Evolutionary conservation across 768 basidiomycete species (phyloP).

Genomic region (Boletellus ananas): DNA sequence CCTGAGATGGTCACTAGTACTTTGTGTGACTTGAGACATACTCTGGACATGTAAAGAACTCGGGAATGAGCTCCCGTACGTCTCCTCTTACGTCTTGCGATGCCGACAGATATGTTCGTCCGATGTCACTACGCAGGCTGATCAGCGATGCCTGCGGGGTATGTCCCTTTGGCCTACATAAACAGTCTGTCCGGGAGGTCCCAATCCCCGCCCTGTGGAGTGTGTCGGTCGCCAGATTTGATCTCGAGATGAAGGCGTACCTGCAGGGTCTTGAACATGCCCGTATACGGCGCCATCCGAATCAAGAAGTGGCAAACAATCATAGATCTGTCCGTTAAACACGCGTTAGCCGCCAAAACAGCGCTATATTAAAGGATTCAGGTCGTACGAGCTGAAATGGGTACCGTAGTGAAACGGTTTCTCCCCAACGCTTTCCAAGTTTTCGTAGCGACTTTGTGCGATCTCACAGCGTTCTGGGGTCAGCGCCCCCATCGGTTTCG

Average conservation of each 20-base stretch:
- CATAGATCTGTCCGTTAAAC: conserved; percentile 55
- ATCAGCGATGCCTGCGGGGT: conserved; percentile 3
- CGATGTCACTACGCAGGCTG: conserved; percentile 53
- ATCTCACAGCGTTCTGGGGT: conserved; percentile 70
- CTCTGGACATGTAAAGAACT: conserved; percentile 85
- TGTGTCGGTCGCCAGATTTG: neutral
- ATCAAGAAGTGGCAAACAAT: conserved; percentile 95
- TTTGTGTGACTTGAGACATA: conserved; percentile 23
- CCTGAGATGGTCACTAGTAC: neutral
- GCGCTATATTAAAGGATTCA: neutral
- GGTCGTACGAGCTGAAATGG: conserved; percentile 72
- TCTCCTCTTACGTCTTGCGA: conserved; percentile 85
- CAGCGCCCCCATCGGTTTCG: conserved; percentile 88
- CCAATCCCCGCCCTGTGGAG: conserved; percentile 84
- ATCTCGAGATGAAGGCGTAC: conserved; percentile 26
- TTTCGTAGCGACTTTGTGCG: conserved; percentile 70
- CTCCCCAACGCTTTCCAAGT: conserved; percentile 76
- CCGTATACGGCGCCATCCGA: conserved; percentile 83
- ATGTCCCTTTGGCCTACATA: conserved; percentile 39
- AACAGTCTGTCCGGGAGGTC: conserved; percentile 88
- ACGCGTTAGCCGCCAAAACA: conserved; percentile 1
- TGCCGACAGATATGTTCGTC: conserved; percentile 81
- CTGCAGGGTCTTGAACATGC: conserved; percentile 91
- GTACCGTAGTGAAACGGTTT: conserved; percentile 92
- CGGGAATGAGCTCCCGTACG: conserved; percentile 90